phyloP scores from a whole-genome alignment of 2,329 filamentous ascomycete genomes.

The Byssothecium circinans region DNA sequence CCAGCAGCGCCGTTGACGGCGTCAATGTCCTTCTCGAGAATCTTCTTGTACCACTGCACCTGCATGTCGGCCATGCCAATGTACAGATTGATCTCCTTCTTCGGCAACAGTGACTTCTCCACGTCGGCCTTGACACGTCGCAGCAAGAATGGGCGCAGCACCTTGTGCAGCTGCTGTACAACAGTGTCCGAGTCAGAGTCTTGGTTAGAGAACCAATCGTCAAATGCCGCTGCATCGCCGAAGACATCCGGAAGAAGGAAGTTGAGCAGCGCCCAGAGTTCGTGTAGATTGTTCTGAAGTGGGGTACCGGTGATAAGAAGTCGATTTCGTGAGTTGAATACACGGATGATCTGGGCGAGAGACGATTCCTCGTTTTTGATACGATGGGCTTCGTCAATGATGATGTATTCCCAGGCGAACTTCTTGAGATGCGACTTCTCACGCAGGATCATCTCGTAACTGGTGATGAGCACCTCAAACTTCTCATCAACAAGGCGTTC shows the following conservation, averaged over 20 bases:
- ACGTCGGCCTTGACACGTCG: constrained; percentile 97
- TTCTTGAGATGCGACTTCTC: constrained; percentile 96
- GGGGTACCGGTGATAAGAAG: constrained; percentile 95
- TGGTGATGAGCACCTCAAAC: constrained; percentile 97
- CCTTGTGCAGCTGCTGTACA: constrained; percentile 91
- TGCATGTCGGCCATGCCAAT: constrained; percentile 99
- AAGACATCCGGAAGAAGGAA: constrained; percentile 98
- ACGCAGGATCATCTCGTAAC: constrained; percentile 97
- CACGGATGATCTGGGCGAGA: constrained; percentile 89
- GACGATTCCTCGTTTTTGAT: constrained; percentile 99
- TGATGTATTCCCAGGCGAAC: constrained; percentile 99
- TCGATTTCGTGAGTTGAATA: constrained; percentile 94
- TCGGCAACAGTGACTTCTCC: constrained; percentile 94
- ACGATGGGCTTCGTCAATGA: constrained; percentile 95
- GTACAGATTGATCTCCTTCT: constrained; percentile 96
- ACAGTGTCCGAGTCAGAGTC: constrained; percentile 91
- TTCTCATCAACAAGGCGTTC: constrained; percentile 90
- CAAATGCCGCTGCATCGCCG: constrained; percentile 92
- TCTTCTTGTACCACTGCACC: constrained; percentile 98
- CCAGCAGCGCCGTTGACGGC: constrained; percentile 95
- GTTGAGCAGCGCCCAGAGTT: constrained; percentile 95
- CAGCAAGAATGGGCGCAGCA: constrained; percentile 88
- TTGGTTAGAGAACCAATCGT: constrained; percentile 95
- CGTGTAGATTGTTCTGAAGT: constrained; percentile 96
- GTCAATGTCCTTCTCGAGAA: constrained; percentile 97